Conservation (phyloP, 2,329 filamentous ascomycete genomes). For the Knufia petricola region DNA sequence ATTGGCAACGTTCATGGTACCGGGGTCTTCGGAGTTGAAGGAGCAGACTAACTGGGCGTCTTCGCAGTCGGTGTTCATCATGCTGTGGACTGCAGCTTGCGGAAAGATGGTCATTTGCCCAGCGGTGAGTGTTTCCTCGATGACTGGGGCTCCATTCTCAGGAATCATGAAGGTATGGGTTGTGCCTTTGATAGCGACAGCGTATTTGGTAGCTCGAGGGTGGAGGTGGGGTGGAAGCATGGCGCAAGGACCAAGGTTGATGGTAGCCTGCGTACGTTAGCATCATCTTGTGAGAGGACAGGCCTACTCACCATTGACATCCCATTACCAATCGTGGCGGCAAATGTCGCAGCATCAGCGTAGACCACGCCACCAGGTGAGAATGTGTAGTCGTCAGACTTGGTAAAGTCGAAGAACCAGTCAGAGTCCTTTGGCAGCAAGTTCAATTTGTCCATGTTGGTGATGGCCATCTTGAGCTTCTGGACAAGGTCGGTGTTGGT, state of each 20-base stretch:
- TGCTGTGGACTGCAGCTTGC: slow-evolving; percentile 38
- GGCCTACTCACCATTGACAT: slow-evolving; percentile 36
- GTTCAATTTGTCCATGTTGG: slow-evolving; percentile 36
- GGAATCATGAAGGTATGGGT: slow-evolving; percentile 44
- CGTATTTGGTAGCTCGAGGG: slow-evolving; percentile 39
- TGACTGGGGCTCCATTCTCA: slow-evolving; percentile 41
- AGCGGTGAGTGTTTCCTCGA: slow-evolving; percentile 34
- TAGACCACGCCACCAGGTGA: slow-evolving; percentile 41
- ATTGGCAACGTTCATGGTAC: slow-evolving; percentile 42
- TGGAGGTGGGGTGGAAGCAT: slow-evolving; percentile 45
- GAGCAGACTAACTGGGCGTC: slow-evolving; percentile 42
- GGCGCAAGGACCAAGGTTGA: slow-evolving; percentile 42
- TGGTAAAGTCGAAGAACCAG: slow-evolving; percentile 44
- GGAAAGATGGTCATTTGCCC: slow-evolving; percentile 45
- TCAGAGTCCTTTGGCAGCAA: slow-evolving; percentile 34
- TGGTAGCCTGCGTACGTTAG: slow-evolving; percentile 23
- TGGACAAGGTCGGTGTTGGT: slow-evolving; percentile 32
- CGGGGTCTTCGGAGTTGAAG: slow-evolving; percentile 40
- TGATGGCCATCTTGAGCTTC: slow-evolving; percentile 33
- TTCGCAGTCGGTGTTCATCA: slow-evolving; percentile 40
- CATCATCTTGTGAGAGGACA: neutral
- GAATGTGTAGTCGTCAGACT: slow-evolving; percentile 34
- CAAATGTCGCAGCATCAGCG: slow-evolving; percentile 44
- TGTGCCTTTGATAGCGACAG: slow-evolving; percentile 39
- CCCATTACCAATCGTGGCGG: slow-evolving; percentile 38